Evolutionary conservation across 2,329 filamentous ascomycete species (phyloP).

Genomic region (Venturiaceae sp.): DNA sequence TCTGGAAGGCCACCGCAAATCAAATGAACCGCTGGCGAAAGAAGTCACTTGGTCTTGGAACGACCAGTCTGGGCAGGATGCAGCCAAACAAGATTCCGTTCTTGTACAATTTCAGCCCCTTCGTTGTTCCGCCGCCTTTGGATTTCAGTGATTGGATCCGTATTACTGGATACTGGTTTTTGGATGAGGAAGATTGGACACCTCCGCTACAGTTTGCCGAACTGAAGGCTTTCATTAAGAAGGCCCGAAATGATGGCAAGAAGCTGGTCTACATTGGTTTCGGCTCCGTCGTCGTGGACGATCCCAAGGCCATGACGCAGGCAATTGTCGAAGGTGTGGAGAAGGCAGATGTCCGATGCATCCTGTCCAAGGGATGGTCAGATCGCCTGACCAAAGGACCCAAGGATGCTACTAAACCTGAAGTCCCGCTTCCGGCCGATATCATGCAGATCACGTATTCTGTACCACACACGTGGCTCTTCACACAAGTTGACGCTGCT

Average conservation of each 20-base stretch:
- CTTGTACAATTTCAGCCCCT: slow-evolving; percentile 92
- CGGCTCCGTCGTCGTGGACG: slow-evolving; percentile 87
- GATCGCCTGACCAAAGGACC: slow-evolving; percentile 52
- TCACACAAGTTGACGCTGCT: slow-evolving; percentile 84
- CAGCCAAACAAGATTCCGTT: slow-evolving; percentile 97
- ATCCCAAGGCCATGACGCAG: slow-evolving; percentile 78
- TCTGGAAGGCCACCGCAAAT: slow-evolving; percentile 86
- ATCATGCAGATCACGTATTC: slow-evolving; percentile 75
- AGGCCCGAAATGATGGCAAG: slow-evolving; percentile 70
- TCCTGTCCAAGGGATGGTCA: slow-evolving; percentile 95
- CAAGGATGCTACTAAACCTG: slow-evolving; percentile 24
- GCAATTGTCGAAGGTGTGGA: slow-evolving; percentile 88
- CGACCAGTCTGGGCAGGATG: slow-evolving; percentile 80
- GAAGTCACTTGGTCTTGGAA: slow-evolving; percentile 64
- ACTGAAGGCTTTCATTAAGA: slow-evolving; percentile 71
- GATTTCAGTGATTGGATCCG: slow-evolving; percentile 98
- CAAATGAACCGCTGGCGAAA: slow-evolving; percentile 93
- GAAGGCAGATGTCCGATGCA: slow-evolving; percentile 87
- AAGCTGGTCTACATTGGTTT: slow-evolving; percentile 97
- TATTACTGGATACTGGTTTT: slow-evolving; percentile 96
- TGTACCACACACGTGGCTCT: slow-evolving; percentile 94
- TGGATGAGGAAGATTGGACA: slow-evolving; percentile 67
- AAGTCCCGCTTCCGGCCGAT: slow-evolving; percentile 64
- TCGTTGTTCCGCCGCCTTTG: slow-evolving; percentile 84
- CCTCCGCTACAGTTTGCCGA: slow-evolving; percentile 70